Percentiles rank a stretch among this genome's conserved stretches.
Conservation (phyloP, 2,329 filamentous ascomycete species). For the Sporothrix schenckii region DNA sequence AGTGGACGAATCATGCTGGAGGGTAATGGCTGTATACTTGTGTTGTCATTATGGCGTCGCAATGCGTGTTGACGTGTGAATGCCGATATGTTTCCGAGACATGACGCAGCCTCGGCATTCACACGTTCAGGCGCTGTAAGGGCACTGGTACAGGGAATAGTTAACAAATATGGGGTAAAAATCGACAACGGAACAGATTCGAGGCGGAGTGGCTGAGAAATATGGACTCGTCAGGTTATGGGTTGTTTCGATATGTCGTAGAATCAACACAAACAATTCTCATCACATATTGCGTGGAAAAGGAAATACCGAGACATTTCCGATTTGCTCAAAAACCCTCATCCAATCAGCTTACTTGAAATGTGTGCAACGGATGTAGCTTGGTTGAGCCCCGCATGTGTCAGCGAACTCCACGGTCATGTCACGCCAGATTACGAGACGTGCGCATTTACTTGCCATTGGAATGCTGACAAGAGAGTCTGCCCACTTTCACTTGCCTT, state of each 20-base stretch:
- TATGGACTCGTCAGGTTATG: too few relatives aligned
- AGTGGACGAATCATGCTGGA: background rate
- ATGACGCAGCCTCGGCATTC: background rate
- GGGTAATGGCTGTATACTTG: background rate
- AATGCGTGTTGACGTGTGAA: background rate
- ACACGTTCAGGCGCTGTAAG: background rate
- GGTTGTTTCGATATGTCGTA: too few relatives aligned
- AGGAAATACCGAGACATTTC: background rate
- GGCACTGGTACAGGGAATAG: background rate
- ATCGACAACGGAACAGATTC: background rate
- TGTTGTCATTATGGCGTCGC: background rate
- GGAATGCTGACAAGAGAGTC: background rate
- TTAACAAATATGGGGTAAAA: background rate
- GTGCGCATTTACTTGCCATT: background rate
- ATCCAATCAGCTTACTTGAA: background rate
- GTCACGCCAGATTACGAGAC: background rate
- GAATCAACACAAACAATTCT: too few relatives aligned
- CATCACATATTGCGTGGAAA: too few relatives aligned
- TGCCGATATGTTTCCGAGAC: constrained; percentile 1
- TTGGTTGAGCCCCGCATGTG: background rate
- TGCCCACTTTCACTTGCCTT: background rate
- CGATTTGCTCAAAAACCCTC: too few relatives aligned
- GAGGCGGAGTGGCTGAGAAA: too few relatives aligned
- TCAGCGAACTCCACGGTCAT: background rate
- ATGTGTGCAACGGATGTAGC: background rate